These are phyloP conservation scores for Hylodesmum podocarpum DNA, from an alignment of 306 rosid species.

Conservation along the genomic window DNA sequence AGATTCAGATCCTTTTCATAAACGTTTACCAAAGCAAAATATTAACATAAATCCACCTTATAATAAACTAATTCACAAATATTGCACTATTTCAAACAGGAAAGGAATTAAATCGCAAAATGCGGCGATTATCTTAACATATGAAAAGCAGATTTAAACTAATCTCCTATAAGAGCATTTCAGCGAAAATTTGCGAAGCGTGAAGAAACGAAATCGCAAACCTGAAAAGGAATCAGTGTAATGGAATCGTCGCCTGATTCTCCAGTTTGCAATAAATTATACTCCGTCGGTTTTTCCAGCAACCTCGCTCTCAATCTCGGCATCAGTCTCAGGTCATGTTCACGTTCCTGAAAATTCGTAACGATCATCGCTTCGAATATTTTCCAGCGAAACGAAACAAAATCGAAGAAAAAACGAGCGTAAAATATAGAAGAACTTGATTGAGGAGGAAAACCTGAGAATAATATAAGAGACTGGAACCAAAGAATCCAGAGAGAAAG, in stretches of 20 bases:
- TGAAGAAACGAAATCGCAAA: slow-evolving; percentile 32
- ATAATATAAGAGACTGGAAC: slow-evolving; percentile 49
- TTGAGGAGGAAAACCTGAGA: slow-evolving; percentile 36
- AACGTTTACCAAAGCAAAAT: slow-evolving; percentile 19
- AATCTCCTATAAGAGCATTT: not conserved
- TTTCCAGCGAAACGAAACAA: not conserved
- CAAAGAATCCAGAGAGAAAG: slow-evolving; percentile 74
- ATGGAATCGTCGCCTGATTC: slow-evolving; percentile 72
- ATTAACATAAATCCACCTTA: slow-evolving; percentile 6
- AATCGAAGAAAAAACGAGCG: not conserved
- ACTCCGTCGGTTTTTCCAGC: slow-evolving; percentile 48
- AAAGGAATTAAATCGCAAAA: not conserved
- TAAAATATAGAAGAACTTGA: not conserved
- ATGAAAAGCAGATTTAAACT: slow-evolving; percentile 16
- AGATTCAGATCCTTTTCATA: not conserved
- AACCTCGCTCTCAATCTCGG: slow-evolving; percentile 49
- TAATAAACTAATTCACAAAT: not conserved
- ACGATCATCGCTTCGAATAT: not conserved
- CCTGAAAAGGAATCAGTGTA: slow-evolving; percentile 90
- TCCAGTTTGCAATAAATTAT: slow-evolving; percentile 50
- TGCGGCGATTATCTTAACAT: not conserved
- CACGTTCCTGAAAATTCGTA: slow-evolving; percentile 46
- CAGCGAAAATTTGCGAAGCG: not conserved
- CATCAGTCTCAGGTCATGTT: slow-evolving; percentile 23
- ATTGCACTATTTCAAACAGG: slow-evolving; percentile 11